A percentile compares a stretch with the other conserved stretches of the same genome.
phyloP scores from a whole-genome alignment of 352 stramenopile genomes.

The Halophytophthora batemanensis region DNA sequence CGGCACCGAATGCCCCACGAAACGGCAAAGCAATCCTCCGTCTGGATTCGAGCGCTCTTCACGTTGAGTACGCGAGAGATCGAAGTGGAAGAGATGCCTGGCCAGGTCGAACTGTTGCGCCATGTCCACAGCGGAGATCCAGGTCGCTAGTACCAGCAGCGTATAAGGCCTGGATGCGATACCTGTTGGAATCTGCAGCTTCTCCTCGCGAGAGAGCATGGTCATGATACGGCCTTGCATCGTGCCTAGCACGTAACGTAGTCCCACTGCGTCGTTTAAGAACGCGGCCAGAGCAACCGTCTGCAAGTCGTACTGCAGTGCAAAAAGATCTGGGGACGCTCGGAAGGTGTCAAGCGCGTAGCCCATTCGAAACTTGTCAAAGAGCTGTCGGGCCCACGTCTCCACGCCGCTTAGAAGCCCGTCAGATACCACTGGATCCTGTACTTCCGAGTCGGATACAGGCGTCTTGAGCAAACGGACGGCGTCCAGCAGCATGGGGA shows the following conservation, averaged over 20 bases:
- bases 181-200: slow-evolving; percentile 26
- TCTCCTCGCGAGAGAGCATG: slow-evolving; percentile 36
- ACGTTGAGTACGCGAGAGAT: slow-evolving; percentile 23
- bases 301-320: slow-evolving; percentile 46
- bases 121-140: slow-evolving; percentile 23
- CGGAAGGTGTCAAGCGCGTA: slow-evolving; percentile 26
- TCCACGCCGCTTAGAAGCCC: slow-evolving; percentile 12
- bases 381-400: slow-evolving; percentile 26
- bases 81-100: slow-evolving; percentile 41
- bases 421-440: background rate
- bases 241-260: slow-evolving; percentile 41
- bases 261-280: slow-evolving; percentile 32
- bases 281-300: slow-evolving; percentile 39
- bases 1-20: slow-evolving; percentile 33
- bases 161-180: slow-evolving; percentile 28
- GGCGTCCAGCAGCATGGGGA: slow-evolving; percentile 37
- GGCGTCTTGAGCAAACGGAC: slow-evolving; percentile 31
- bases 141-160: slow-evolving; percentile 30
- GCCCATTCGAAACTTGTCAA: slow-evolving; percentile 15
- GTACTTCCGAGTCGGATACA: slow-evolving; percentile 1
- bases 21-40: slow-evolving; percentile 36
- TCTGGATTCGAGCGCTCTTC: slow-evolving; percentile 29
- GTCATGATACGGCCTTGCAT: slow-evolving; percentile 41
- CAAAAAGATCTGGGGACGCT: slow-evolving; percentile 30
- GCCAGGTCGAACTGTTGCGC: slow-evolving; percentile 34